These are phyloP conservation scores for Tuber microsphaerosporum DNA, from an alignment of 495 filamentous ascomycete genomes.

Conservation along the genomic window DNA sequence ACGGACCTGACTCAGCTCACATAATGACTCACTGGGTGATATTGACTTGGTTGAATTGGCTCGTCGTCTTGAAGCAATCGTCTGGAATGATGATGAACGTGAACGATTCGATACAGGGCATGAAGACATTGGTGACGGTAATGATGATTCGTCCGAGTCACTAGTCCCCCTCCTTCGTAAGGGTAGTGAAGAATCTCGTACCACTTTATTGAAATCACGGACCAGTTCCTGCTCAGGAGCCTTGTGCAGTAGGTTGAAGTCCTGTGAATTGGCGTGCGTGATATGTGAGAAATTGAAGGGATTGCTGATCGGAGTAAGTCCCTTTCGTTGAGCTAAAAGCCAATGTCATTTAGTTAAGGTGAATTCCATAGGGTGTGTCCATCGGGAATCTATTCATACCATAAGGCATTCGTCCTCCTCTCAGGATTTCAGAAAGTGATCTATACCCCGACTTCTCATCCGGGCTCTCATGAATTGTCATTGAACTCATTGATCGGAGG, in stretches of 20 bases:
- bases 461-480: slow-evolving; percentile 21
- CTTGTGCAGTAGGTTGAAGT: slow-evolving; percentile 29
- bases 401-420: slow-evolving; percentile 28
- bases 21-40: slow-evolving; percentile 24
- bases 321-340: slow-evolving; percentile 32
- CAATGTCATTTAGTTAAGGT: slow-evolving; percentile 20
- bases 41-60: slow-evolving; percentile 33
- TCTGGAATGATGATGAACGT: slow-evolving; percentile 26
- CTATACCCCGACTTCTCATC: slow-evolving; percentile 32
- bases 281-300: slow-evolving; percentile 41
- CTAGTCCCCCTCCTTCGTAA: slow-evolving; percentile 11
- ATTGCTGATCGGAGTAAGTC: slow-evolving; percentile 30
- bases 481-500: slow-evolving; percentile 27
- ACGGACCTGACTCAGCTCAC: slow-evolving; percentile 16
- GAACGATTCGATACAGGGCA: not conserved
- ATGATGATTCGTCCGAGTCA: not conserved
- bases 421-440: slow-evolving; percentile 31
- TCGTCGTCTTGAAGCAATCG: slow-evolving; percentile 22
- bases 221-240: slow-evolving; percentile 25
- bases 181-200: slow-evolving; percentile 29
- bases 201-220: slow-evolving; percentile 29
- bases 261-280: slow-evolving; percentile 34
- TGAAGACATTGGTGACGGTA: not conserved
- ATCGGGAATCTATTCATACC: slow-evolving; percentile 16
- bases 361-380: slow-evolving; percentile 7